Conservation (phyloP, 306 rosid genomes). For the Vigna radiata region DNA sequence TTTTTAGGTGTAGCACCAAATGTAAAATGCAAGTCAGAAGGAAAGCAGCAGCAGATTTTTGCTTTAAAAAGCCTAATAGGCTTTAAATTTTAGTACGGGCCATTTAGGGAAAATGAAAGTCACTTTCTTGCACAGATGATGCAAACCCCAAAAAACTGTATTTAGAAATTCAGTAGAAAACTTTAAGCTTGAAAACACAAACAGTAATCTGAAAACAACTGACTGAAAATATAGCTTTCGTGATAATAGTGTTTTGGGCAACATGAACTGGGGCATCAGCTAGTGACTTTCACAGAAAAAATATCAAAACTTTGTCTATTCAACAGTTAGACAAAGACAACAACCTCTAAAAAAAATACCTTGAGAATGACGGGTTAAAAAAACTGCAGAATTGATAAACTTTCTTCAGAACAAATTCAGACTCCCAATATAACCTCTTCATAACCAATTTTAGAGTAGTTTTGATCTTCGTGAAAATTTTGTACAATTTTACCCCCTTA, state of each 20-base stretch:
- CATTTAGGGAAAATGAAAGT: background rate
- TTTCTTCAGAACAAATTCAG: slow-evolving; percentile 15
- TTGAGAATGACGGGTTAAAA: background rate
- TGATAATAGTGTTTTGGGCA: background rate
- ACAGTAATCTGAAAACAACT: slow-evolving; percentile 10
- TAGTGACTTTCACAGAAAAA: background rate
- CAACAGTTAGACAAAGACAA: background rate
- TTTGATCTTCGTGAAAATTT: slow-evolving; percentile 29
- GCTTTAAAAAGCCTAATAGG: background rate
- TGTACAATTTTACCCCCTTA: slow-evolving; percentile 15
- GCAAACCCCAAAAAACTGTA: slow-evolving; percentile 22
- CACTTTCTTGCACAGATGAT: slow-evolving; percentile 11
- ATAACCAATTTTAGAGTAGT: slow-evolving; percentile 21
- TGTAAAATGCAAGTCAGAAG: slow-evolving; percentile 15
- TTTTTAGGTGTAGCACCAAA: slow-evolving; percentile 30
- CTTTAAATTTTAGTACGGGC: background rate
- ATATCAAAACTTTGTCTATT: slow-evolving; percentile 26
- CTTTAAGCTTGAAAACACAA: slow-evolving; percentile 21
- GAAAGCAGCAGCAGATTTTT: background rate
- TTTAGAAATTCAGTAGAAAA: slow-evolving; percentile 27
- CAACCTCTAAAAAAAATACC: background rate
- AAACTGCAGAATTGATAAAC: background rate
- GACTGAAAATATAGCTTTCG: background rate
- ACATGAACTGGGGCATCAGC: slow-evolving; percentile 1
- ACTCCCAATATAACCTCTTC: slow-evolving; percentile 17